Percentiles rank a stretch among this genome's conserved stretches.
Evolutionary conservation across 2,329 filamentous ascomycete genomes (phyloP).

Genomic region (Arthrobotrys sphaeroides): DNA sequence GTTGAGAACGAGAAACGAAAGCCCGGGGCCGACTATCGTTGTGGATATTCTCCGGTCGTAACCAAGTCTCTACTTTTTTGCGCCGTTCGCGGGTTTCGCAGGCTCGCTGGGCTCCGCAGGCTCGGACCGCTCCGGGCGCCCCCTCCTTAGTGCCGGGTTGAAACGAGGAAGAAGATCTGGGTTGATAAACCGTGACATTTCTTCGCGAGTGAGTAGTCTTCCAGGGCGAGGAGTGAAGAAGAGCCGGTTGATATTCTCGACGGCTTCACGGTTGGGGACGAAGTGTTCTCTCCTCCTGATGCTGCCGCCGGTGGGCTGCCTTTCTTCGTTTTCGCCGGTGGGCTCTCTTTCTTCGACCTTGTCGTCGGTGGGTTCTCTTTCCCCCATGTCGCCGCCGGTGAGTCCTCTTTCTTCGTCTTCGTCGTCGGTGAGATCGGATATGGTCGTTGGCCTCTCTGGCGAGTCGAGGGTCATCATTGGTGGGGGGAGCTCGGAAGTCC

Average conservation of each 20-base stretch:
- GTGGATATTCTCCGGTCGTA: background rate
- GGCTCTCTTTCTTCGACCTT: background rate
- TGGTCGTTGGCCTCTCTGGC: background rate
- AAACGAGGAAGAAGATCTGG: conserved; percentile 33
- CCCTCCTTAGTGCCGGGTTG: conserved; percentile 33
- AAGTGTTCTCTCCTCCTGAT: background rate
- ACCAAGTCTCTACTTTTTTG: background rate
- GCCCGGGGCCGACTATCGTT: too few relatives aligned
- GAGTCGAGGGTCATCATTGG: background rate
- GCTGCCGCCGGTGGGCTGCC: too few relatives aligned
- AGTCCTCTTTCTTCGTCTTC: background rate
- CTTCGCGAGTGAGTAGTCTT: conserved; percentile 24
- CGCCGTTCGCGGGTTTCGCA: background rate
- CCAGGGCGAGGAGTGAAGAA: conserved; percentile 22
- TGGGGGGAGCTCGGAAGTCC: background rate
- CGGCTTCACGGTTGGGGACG: background rate
- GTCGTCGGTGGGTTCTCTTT: background rate
- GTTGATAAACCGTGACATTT: conserved; percentile 45
- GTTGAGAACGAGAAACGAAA: background rate
- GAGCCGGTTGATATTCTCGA: background rate
- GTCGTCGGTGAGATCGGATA: background rate
- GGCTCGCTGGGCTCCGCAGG: background rate
- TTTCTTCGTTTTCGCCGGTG: background rate
- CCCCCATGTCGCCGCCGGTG: too few relatives aligned
- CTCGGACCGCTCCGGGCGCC: too few relatives aligned